Percentiles rank a stretch among this genome's conserved stretches.
phyloP scores from a whole-genome alignment of 768 basidiomycete genomes.

The Cystobasidium onofrii region DNA sequence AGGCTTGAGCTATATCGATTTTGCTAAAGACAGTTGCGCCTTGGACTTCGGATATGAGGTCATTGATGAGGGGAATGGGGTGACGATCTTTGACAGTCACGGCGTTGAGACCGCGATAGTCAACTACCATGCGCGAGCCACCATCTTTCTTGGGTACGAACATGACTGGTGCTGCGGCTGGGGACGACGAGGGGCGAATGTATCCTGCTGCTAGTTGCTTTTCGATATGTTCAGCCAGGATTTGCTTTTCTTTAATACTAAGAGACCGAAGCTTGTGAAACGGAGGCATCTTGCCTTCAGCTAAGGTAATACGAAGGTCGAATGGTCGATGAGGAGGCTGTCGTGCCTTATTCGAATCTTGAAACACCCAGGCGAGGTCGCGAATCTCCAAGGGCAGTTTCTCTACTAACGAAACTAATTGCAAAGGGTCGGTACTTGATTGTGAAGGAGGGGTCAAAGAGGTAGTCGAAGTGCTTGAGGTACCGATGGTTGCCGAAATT shows the following conservation, averaged over 20 bases:
- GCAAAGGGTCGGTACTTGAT: no score
- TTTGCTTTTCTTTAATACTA: background rate
- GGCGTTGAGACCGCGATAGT: slow-evolving; percentile 34
- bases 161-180: slow-evolving; percentile 14
- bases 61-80: slow-evolving; percentile 33
- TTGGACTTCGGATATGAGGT: slow-evolving; percentile 38
- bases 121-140: slow-evolving; percentile 25
- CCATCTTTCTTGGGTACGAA: slow-evolving; percentile 34
- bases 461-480: no score
- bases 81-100: slow-evolving; percentile 33
- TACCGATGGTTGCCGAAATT: no score
- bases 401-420: background rate
- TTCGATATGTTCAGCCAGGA: background rate
- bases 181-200: background rate
- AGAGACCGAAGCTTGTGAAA: background rate
- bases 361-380: background rate
- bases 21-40: slow-evolving; percentile 43
- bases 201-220: background rate
- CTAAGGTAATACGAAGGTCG: background rate
- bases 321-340: background rate
- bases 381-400: background rate
- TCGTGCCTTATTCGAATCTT: background rate
- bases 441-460: no score
- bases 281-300: background rate
- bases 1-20: slow-evolving; percentile 49